Evolutionary conservation across 2,329 filamentous ascomycete genomes (phyloP), one percentile per base, ranked within the genome.

Genomic region (Dothistroma septosporum): DNA sequence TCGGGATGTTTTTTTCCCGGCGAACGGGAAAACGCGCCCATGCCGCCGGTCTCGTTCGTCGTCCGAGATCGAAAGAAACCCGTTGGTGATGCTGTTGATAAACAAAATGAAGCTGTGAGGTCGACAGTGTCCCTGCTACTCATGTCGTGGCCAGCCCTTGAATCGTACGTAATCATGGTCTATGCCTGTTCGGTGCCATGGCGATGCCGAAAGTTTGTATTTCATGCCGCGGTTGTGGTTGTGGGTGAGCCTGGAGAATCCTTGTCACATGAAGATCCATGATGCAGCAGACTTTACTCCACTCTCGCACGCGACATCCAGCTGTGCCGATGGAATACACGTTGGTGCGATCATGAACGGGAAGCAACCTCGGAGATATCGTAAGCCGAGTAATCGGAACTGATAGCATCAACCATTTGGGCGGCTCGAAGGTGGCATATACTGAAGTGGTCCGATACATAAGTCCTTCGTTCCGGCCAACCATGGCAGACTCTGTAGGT

Each of bases 401-500:
- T 53, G 32, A 46, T 49, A 28, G 48, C 58, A 59, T 8, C 21
- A 47, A 35, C 44, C 49, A 44, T 16, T 19, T 16, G 28, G 49
- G 49, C 4, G 14, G 24, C 10, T 53, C 49, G 4, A 16, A 8
- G 22, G n/a, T 16, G 22, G 7, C 14, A 53, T 53, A 32, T 53
- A 12, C 19, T 44, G 14, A n/a, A 44, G 41, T 44, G 41, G 41
- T 16, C 41, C 19, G 41, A 44, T 44, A 16, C 41, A 19, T 44
- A 44, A n/a, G n/a, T 19, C 4, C 41, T 44, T n/a, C 9, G 24
- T 44, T 14, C 41, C 41, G 19, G 41, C 41, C 41, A 14, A 59
- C 21, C n/a, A 71, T 71, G 69, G 67, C 69, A 57, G 69, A 71
- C 68, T 71, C 69, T 50, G 68, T 71, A 52, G 69, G 69, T 70